Base-by-base conservation (phyloP, 2,329 filamentous ascomycete genomes). In the Byssothecium circinans region DNA sequence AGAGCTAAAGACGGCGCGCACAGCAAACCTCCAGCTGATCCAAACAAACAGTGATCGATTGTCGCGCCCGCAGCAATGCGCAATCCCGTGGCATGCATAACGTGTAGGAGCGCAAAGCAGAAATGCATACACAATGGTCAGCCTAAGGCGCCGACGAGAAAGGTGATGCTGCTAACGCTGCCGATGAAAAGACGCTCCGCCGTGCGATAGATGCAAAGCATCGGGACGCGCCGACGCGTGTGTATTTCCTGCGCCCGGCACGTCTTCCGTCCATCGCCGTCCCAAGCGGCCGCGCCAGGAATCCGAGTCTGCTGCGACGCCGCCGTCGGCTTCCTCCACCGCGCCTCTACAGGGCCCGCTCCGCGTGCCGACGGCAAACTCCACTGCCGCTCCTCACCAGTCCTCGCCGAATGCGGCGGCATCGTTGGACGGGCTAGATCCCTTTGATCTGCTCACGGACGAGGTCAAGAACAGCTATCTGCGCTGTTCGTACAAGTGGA, bases 381-480 rank as follows among this genome's bases (percentile, higher is more conserved):
- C 49, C 41, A 48, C 54, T 57, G 54, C 54, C 53, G 57, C 58
- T 17, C 15, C 49, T 7, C 52, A 44, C 1, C 35, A 52, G 29
- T 37, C 49, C 23, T 61, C 61, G 58, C 58, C 62, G 54, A 57
- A 30, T 20, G 52, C 62, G 50, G 60, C 62, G 55, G 58, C 61
- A 41, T 54, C 60, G 40, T 57, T 70, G 42, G 67, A 68, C 40
- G 54, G 61, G 43, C 52, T 70, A 19, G 68, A 72, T 54, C 68
- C 69, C 7, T 72, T 70, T 34, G 65, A 67, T 30, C 61, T 72
- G 40, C 56, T 73, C 40, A 73, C 69, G 3, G 70, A 73, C 47
- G 70, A 73, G 56, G 69, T 73, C 44, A 71, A 70, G 60, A 72
- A 72, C 56, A 69, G 64, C 56, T 73, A 71, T 40, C 53, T 72